These are phyloP conservation scores for Oryza meyeriana DNA, from an alignment of 176 grass and related monocot genomes.

Conservation along the genomic window DNA sequence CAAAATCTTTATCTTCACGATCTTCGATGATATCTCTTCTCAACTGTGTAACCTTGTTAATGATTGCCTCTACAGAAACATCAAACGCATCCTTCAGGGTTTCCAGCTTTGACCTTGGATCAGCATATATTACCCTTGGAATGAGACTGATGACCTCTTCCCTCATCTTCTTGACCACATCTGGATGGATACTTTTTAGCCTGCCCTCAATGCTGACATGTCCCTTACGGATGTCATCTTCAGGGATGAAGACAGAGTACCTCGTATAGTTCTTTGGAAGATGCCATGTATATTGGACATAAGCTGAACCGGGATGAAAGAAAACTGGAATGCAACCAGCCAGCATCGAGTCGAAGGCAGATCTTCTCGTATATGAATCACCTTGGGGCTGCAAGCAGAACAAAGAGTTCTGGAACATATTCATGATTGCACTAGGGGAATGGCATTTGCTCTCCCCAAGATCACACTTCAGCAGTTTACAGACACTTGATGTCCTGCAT, in stretches of 20 bases:
- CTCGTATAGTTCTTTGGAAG: conserved; percentile 87
- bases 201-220: conserved; percentile 73
- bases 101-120: conserved; percentile 88
- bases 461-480: conserved; percentile 89
- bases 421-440: conserved; percentile 85
- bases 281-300: conserved; percentile 93
- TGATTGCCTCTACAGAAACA: conserved; percentile 75
- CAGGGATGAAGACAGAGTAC: conserved; percentile 94
- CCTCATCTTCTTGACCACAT: conserved; percentile 63
- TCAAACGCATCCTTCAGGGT: conserved; percentile 88
- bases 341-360: conserved; percentile 89
- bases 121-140: conserved; percentile 84
- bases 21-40: conserved; percentile 70
- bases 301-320: conserved; percentile 96
- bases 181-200: conserved; percentile 57
- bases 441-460: conserved; percentile 96
- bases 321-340: conserved; percentile 98
- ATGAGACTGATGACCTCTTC: conserved; percentile 93
- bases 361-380: conserved; percentile 91
- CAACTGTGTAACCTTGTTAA: conserved; percentile 75
- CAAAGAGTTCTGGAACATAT: conserved; percentile 94
- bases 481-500: conserved; percentile 68
- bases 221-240: conserved; percentile 52
- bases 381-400: conserved; percentile 97
- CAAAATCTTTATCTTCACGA: conserved; percentile 72